Conservation (phyloP, 768 basidiomycete genomes). For the Phanerochaete carnosa region DNA sequence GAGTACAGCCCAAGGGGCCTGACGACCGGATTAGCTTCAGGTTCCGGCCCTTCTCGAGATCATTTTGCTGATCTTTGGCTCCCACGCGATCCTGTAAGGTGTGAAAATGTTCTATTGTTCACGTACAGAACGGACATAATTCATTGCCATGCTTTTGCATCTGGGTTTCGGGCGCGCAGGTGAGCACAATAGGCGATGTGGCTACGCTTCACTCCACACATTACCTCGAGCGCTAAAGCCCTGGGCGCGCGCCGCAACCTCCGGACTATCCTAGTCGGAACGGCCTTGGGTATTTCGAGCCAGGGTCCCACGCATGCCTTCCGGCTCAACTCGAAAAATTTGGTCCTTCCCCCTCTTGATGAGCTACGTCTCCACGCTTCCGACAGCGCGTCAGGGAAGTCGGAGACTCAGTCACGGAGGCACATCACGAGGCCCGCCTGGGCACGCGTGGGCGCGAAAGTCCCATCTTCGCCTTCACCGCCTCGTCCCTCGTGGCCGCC, state of each 20-base stretch:
- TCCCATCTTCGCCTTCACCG: not conserved
- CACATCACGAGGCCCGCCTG: not conserved
- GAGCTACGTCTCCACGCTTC: not conserved
- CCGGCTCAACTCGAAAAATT: not conserved
- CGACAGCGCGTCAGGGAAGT: not conserved
- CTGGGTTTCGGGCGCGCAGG: not conserved
- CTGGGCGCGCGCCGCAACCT: not conserved
- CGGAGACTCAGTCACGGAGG: not conserved
- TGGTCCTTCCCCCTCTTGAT: not conserved
- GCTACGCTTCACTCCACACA: not conserved
- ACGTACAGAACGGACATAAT: too few species aligned
- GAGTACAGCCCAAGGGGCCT: not conserved
- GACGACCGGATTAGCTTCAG: conserved; percentile 8
- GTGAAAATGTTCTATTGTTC: not conserved
- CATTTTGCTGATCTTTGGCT: not conserved
- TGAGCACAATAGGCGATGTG: not conserved
- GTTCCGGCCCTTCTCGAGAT: not conserved
- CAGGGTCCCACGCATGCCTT: not conserved
- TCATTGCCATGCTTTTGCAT: too few species aligned
- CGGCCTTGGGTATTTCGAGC: not conserved
- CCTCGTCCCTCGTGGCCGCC: not conserved
- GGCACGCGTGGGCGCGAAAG: not conserved
- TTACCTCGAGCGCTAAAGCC: not conserved
- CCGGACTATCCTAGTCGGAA: not conserved
- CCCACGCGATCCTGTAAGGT: not conserved